Conservation (phyloP, 106 monocot species). For the Posidonia australis region DNA sequence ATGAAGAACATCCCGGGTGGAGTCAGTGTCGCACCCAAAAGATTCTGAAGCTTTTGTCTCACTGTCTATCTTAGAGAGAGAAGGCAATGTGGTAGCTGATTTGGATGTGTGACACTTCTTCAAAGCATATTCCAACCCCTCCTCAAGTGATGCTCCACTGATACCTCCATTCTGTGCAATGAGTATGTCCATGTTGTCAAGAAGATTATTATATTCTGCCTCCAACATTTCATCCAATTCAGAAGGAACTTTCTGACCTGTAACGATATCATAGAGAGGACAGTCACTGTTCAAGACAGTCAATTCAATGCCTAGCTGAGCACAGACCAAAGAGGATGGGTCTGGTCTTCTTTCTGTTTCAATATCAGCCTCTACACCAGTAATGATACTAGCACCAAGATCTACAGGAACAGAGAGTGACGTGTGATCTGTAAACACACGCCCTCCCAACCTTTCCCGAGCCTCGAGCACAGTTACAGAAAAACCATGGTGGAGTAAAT, state of each 20-base stretch:
- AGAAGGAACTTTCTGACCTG: constrained; percentile 71
- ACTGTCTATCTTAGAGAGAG: constrained; percentile 16
- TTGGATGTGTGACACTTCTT: constrained; percentile 35
- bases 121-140: constrained; percentile 84
- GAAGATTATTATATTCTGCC: constrained; percentile 90
- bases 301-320: constrained; percentile 78
- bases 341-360: constrained; percentile 90
- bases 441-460: constrained; percentile 91
- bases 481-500: constrained; percentile 85
- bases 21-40: not conserved
- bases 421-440: constrained; percentile 72
- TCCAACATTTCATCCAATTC: constrained; percentile 88
- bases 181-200: constrained; percentile 79
- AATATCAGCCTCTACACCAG: constrained; percentile 95
- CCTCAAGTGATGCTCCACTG: constrained; percentile 64
- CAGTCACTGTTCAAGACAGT: constrained; percentile 94
- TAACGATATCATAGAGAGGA: constrained; percentile 88
- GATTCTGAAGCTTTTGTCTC: constrained; percentile 9
- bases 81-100: constrained; percentile 14
- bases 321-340: constrained; percentile 87
- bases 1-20: constrained; percentile 3
- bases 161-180: constrained; percentile 59
- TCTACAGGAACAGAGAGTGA: constrained; percentile 98
- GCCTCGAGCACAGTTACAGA: constrained; percentile 83
- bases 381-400: constrained; percentile 99